A percentile compares a stretch with the other conserved stretches of the same genome.
These are phyloP conservation scores for Apostasia shenzhenica DNA, from an alignment of 106 monocot genomes.

Conservation along the genomic window DNA sequence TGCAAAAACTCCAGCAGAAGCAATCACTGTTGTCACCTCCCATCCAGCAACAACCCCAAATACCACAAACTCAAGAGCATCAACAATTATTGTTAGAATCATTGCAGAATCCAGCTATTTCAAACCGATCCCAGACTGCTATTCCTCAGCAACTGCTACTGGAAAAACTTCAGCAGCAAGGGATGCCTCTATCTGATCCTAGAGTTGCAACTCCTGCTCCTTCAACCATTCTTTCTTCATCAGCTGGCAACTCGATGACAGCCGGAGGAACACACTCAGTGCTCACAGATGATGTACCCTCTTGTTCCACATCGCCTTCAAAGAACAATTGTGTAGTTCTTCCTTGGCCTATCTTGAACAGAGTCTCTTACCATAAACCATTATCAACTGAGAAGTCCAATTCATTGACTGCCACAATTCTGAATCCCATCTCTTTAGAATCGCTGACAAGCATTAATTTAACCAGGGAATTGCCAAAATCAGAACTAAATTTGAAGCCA, in stretches of 20 bases:
- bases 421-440: constrained; percentile 19
- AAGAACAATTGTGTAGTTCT: constrained; percentile 39
- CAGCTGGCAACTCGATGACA: constrained; percentile 2
- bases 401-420: constrained; percentile 19
- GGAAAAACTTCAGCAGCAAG: constrained; percentile 39
- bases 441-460: constrained; percentile 8
- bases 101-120: constrained; percentile 20
- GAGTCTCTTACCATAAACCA: constrained; percentile 9
- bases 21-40: constrained; percentile 22
- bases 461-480: constrained; percentile 33
- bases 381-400: constrained; percentile 19
- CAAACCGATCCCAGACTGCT: constrained; percentile 19
- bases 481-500: constrained; percentile 32
- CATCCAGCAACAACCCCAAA: constrained; percentile 1
- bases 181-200: constrained; percentile 9
- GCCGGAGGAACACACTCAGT: constrained; percentile 34
- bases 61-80: constrained; percentile 8
- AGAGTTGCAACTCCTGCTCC: constrained; percentile 9
- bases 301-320: constrained; percentile 66
- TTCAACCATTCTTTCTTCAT: constrained; percentile 31
- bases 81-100: constrained; percentile 18
- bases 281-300: constrained; percentile 55
- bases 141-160: constrained; percentile 17
- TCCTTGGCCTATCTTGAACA: constrained; percentile 30
- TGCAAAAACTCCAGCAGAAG: constrained; percentile 24